phyloP scores from a whole-genome alignment of 805 yeast genomes.

The Saccharomycopsis lassenensis region DNA sequence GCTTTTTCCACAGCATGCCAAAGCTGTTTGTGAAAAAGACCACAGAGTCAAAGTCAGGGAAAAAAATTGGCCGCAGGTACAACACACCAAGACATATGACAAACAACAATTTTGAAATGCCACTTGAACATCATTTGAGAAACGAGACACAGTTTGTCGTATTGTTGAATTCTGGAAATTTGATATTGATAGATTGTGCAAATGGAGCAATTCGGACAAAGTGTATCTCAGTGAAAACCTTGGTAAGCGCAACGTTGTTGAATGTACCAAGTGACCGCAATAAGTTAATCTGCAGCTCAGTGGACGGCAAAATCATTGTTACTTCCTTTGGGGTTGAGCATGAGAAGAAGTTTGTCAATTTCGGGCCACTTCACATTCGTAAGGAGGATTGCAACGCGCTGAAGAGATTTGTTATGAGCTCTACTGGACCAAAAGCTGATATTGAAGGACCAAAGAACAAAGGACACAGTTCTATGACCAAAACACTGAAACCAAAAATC shows the following conservation, averaged over 20 bases:
- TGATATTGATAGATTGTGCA: slow-evolving; percentile 36
- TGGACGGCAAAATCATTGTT: slow-evolving; percentile 42
- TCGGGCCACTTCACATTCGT: too few species aligned
- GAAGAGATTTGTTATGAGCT: too few species aligned
- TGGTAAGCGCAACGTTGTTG: slow-evolving; percentile 45
- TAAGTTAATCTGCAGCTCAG: slow-evolving; percentile 46
- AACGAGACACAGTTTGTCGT: slow-evolving; percentile 36
- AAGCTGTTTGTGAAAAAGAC: too few species aligned
- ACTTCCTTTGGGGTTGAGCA: too few species aligned
- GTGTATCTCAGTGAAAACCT: slow-evolving; percentile 23
- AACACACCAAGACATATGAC: too few species aligned
- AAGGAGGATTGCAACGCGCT: too few species aligned
- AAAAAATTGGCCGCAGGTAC: too few species aligned
- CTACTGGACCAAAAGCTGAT: too few species aligned
- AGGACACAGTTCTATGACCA: slow-evolving; percentile 16
- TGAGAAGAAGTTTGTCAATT: too few species aligned
- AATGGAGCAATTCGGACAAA: slow-evolving; percentile 34
- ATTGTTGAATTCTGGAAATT: slow-evolving; percentile 42
- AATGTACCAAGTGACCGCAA: slow-evolving; percentile 68
- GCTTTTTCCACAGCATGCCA: too few species aligned
- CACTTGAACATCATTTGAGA: slow-evolving; percentile 13
- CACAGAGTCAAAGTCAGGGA: too few species aligned
- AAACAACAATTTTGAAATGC: slow-evolving; percentile 20
- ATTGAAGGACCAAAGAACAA: too few species aligned
- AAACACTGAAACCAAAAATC: slow-evolving; percentile 7